These are phyloP conservation scores for Neophaeococcomyces mojaviensis DNA, from an alignment of 2,329 filamentous ascomycete genomes.

Conservation along the genomic window DNA sequence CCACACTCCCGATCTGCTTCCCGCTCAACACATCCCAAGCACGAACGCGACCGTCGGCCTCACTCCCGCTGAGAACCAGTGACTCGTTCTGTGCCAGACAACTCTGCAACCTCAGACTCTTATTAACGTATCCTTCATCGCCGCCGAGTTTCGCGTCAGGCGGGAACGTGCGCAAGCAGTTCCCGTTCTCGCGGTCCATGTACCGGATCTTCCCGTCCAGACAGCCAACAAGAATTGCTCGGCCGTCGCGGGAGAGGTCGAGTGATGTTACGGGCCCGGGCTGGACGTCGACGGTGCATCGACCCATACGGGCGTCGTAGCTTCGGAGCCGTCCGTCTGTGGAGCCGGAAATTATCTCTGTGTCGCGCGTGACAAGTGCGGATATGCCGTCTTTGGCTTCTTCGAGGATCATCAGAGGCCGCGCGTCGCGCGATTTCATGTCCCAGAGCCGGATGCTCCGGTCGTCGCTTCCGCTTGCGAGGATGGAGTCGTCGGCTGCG, in stretches of 20 bases:
- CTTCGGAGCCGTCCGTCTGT: constrained; percentile 75
- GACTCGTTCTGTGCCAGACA: constrained; percentile 68
- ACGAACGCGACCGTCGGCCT: constrained; percentile 62
- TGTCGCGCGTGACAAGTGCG: constrained; percentile 11
- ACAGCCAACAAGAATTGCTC: constrained; percentile 64
- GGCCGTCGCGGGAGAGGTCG: constrained; percentile 61
- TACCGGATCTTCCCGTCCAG: constrained; percentile 71
- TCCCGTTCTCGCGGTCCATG: constrained; percentile 70
- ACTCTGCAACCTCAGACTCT: constrained; percentile 65
- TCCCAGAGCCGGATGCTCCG: constrained; percentile 73
- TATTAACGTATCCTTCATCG: constrained; percentile 48
- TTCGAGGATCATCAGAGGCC: constrained; percentile 63
- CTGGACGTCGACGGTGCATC: constrained; percentile 62
- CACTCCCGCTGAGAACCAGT: constrained; percentile 73
- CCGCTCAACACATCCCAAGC: constrained; percentile 82
- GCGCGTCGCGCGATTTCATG: constrained; percentile 44
- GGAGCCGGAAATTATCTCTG: constrained; percentile 60
- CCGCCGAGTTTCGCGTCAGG: constrained; percentile 39
- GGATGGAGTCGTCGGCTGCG: constrained; percentile 62
- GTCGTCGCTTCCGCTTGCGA: constrained; percentile 68
- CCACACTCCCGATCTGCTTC: constrained; percentile 29
- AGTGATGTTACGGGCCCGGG: constrained; percentile 66
- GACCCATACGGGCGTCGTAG: constrained; percentile 77
- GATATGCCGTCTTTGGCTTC: constrained; percentile 62
- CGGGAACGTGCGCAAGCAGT: constrained; percentile 62